Base-by-base conservation (phyloP, 192 early-diverging fungal species). In the Polychytrium aggregatum region DNA sequence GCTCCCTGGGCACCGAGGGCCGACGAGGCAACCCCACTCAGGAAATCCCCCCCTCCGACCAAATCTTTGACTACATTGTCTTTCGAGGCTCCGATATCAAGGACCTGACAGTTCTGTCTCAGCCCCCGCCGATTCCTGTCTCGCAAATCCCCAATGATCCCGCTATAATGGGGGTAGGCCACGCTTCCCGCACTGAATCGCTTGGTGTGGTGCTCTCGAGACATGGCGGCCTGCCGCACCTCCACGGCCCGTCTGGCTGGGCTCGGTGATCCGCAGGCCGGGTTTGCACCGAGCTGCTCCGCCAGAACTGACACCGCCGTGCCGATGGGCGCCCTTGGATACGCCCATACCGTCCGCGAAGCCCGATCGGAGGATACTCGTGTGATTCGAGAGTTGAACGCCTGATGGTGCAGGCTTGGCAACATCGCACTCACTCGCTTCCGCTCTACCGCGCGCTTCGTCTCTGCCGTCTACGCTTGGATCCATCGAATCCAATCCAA, bases 1-100 rank as follows among this genome's bases (percentile, higher is more conserved):
- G 82, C 38, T 92, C 89, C n/a, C 86, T 82, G 65, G 94, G 94
- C 49, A 98, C 94, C 1, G 94, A 98, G 64, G 92, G 92, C 52
- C 83, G 94, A 25, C 70, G 71, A 11, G 68, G 62, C 24, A 79
- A 86, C 48, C 81, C 80, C 10, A 49, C 62, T 40, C 82, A 95
- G 47, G 92, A 95, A 60, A 87, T 98, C 47, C 83, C 82, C n/a
- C 65, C 83, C 0, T 80, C 81, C 16, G 83, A 87, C 29, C 81
- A 86, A 56, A 68, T 90, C 34, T 98, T 86, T 65, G 86, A 88
- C 49, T 87, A 76, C 53, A 92, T 98, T 53, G 84, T 91, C 25
- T 98, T 98, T 62, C 79, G 90, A 29, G 95, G 90, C 17, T 78
- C 84, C 16, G 95, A 98, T 53, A 84, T 98, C 46, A 84, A 88